A percentile compares a stretch with the other conserved stretches of the same genome.
Conservation (phyloP, 768 basidiomycete genomes). For the Lactarius pseudohatsudake region DNA sequence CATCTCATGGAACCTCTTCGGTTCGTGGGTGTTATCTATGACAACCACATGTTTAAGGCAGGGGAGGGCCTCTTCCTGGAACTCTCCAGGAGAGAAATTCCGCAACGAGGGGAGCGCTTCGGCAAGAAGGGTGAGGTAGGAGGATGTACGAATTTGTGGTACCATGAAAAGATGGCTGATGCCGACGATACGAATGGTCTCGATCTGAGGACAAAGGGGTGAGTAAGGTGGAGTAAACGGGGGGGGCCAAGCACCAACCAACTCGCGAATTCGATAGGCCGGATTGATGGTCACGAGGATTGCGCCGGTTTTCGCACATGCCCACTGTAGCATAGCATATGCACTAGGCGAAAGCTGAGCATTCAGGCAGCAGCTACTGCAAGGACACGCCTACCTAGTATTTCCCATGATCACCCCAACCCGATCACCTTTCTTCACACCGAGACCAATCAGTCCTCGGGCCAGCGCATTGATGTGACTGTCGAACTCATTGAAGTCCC, state of each 20-base stretch:
- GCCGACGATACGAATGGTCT: conserved; percentile 59
- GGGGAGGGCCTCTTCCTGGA: conserved; percentile 60
- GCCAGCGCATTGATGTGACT: conserved; percentile 65
- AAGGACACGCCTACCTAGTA: conserved; percentile 55
- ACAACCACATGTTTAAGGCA: conserved; percentile 62
- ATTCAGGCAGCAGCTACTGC: neutral
- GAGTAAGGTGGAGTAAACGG: neutral
- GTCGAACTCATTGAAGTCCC: conserved; percentile 74
- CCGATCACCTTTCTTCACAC: conserved; percentile 72
- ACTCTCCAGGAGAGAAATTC: conserved; percentile 48
- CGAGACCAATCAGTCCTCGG: conserved; percentile 65
- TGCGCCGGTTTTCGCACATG: conserved; percentile 81
- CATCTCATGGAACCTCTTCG: conserved; percentile 41
- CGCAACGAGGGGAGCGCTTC: conserved; percentile 58
- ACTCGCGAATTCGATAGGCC: conserved; percentile 68
- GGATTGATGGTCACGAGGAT: conserved; percentile 83
- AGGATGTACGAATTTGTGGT: conserved; percentile 63
- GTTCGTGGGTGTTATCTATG: conserved; percentile 56
- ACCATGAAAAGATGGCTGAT: conserved; percentile 72
- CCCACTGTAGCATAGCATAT: conserved; percentile 84
- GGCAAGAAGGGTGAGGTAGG: conserved; percentile 60
- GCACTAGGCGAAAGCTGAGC: conserved; percentile 43
- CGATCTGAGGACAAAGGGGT: conserved; percentile 44
- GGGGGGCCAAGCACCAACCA: conserved; percentile 48
- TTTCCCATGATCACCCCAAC: conserved; percentile 86